Base-by-base conservation (phyloP, 192 early-diverging fungal species). In the Cetraspora pellucida region DNA sequence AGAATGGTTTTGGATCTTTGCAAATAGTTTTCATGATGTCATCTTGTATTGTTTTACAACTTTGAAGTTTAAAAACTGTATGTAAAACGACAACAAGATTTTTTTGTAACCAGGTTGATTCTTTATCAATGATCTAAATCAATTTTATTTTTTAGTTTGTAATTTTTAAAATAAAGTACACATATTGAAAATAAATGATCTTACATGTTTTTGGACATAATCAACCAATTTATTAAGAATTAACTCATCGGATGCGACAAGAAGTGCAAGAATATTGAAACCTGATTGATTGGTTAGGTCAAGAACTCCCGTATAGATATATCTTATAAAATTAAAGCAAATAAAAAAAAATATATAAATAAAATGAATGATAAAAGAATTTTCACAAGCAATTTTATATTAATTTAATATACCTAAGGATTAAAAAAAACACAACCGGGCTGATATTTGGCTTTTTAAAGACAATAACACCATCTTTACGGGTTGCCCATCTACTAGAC, bases 401-500 rank as follows among this genome's bases (percentile, higher is more conserved):
- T 21, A 27, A 21, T n/a, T 30, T 13, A 14, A 13, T 45, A 55
- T 74, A 74, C 72, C 10, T 74, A 21, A 74, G 14, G 25, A 74
- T 74, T 14, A 74, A 55, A 10, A 43, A 28, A 74, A 74, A 74
- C 4, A 74, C 72, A 23, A 45, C 13, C 43, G 72, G 28, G 16
- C 57, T 61, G 61, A 74, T 74, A 60, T 74, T 74, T 74, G 72
- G 72, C 47, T 74, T 74, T 16, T 4, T 74, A 50, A 61, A 74
- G 6, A 60, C 23, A 14, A 74, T 55, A 19, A 74, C 47, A 16
- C 44, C 25, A 61, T 74, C 30, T 47, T 74, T 50, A 16, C 45
- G n/a, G 6, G 14, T 49, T 21, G 30, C 37, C 72, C 72, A 74
- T 21, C 46, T 13, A 6, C 23, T 59, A 0, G 31, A 74, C 61